Conservation (phyloP, 805 yeast species). For the Hanseniaspora clermontiae region DNA sequence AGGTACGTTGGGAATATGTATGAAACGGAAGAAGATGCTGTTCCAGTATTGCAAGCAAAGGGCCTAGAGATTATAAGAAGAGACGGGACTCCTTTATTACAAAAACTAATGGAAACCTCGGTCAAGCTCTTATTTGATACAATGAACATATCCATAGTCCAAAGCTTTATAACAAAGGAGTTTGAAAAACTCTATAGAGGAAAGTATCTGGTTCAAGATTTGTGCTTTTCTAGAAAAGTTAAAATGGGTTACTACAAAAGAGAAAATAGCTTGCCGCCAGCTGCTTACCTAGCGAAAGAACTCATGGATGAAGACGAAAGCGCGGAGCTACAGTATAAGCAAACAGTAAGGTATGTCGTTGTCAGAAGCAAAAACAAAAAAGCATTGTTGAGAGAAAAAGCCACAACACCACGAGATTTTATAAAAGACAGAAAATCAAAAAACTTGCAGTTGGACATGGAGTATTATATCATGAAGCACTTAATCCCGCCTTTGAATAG, state of each 20-base stretch:
- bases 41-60: slow-evolving; percentile 79
- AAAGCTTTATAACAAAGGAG: slow-evolving; percentile 48
- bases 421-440: slow-evolving; percentile 29
- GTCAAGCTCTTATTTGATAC: slow-evolving; percentile 61
- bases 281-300: slow-evolving; percentile 67
- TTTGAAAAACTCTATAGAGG: slow-evolving; percentile 55
- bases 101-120: slow-evolving; percentile 60
- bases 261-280: slow-evolving; percentile 69
- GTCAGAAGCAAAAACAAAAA: slow-evolving; percentile 40
- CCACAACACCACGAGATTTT: slow-evolving; percentile 65
- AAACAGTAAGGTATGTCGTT: slow-evolving; percentile 80
- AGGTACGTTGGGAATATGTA: slow-evolving; percentile 81
- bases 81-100: slow-evolving; percentile 91
- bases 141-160: slow-evolving; percentile 56
- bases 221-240: slow-evolving; percentile 86
- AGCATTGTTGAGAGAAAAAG: slow-evolving; percentile 54
- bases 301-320: slow-evolving; percentile 49
- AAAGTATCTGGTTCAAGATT: slow-evolving; percentile 60
- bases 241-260: slow-evolving; percentile 70
- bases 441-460: slow-evolving; percentile 49
- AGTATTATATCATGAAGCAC: slow-evolving; percentile 73
- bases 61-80: slow-evolving; percentile 91
- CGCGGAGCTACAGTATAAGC: slow-evolving; percentile 74
- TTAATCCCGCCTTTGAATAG: slow-evolving; percentile 84
- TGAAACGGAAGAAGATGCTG: slow-evolving; percentile 42